Base-by-base conservation (phyloP, 2,329 filamentous ascomycete species). In the Ceratocystis variospora region DNA sequence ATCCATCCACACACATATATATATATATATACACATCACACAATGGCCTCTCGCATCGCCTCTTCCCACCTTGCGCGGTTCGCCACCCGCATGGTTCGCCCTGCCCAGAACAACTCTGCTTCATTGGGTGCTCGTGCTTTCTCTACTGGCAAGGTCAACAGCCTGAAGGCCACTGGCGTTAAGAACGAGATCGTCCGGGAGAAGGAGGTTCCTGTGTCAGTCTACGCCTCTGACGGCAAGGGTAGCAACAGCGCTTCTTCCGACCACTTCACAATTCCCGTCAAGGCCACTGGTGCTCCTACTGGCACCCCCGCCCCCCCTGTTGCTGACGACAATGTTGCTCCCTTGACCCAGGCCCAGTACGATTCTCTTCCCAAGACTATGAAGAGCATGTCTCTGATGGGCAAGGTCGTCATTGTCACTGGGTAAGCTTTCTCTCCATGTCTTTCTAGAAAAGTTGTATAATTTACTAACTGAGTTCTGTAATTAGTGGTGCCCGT, bases 331-430 rank as follows among this genome's bases (percentile, higher is more conserved):
- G 78, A 80, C 61, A 72, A 75, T 15, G 77, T 85, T 62, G 71
- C 76, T 31, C 83, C 83, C 22, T 77, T 87, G 57, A 78, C 77
- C 69, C 76, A 79, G 68, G 77, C 79, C 71, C 77, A 83, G 66
- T 84, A 79, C 74, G 74, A 80, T 62, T 75, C 78, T 55, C 78
- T 89, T 73, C 82, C 86, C 4, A 79, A 81, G 37, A 89, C 85
- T 45, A 79, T 90, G 76, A 80, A 84, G 76, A 87, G 82, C 75
- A 87, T 89, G 80, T 84, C 80, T 64, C 79, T 89, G 68, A 82
- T 82, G 74, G 85, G 80, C 73, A 89, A 89, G 80, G 83, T 86
- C 66, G 86, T 88, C 70, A 80, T 90, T 70, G 76, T 90, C 71
- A 90, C 87, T 73, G 87, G 85, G 83, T 86, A 80, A 74, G 81